Percentiles rank a stretch among this genome's conserved stretches.
These are phyloP conservation scores for Thoreauomyces humboldtii DNA, from an alignment of 192 early-diverging fungal genomes.

Conservation along the genomic window DNA sequence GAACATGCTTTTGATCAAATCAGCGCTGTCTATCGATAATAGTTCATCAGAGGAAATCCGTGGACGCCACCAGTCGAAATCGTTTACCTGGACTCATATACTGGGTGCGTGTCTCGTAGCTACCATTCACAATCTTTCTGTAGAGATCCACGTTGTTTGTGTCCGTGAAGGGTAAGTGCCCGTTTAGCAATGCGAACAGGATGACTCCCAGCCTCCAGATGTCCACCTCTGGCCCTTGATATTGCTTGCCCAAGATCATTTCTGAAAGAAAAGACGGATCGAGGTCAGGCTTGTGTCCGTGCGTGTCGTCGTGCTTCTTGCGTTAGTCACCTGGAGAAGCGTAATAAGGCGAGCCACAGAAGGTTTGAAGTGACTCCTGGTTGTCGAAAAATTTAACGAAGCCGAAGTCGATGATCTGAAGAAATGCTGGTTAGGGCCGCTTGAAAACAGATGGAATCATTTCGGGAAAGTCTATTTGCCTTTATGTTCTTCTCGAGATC, in stretches of 20 bases:
- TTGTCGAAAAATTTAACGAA: slow-evolving; percentile 50
- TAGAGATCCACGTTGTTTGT: slow-evolving; percentile 72
- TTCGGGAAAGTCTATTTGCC: too few relatives aligned
- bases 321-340: slow-evolving; percentile 52
- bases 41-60: not conserved
- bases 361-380: slow-evolving; percentile 45
- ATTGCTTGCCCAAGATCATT: slow-evolving; percentile 71
- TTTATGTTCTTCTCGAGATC: slow-evolving; percentile 56
- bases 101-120: slow-evolving; percentile 18
- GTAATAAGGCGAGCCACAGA: slow-evolving; percentile 59
- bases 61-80: not conserved
- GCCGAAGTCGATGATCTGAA: slow-evolving; percentile 57
- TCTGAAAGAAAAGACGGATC: slow-evolving; percentile 49
- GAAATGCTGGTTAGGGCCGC: too few relatives aligned
- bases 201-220: slow-evolving; percentile 97
- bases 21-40: slow-evolving; percentile 34
- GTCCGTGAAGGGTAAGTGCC: slow-evolving; percentile 93
- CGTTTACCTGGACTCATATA: slow-evolving; percentile 62
- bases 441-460: too few relatives aligned
- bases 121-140: slow-evolving; percentile 40
- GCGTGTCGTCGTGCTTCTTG: too few relatives aligned
- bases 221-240: slow-evolving; percentile 94
- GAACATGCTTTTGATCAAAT: slow-evolving; percentile 46
- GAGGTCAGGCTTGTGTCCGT: too few relatives aligned
- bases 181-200: slow-evolving; percentile 90